phyloP scores from a whole-genome alignment of 1,139 yeast species.

The Taphrina confusa region DNA sequence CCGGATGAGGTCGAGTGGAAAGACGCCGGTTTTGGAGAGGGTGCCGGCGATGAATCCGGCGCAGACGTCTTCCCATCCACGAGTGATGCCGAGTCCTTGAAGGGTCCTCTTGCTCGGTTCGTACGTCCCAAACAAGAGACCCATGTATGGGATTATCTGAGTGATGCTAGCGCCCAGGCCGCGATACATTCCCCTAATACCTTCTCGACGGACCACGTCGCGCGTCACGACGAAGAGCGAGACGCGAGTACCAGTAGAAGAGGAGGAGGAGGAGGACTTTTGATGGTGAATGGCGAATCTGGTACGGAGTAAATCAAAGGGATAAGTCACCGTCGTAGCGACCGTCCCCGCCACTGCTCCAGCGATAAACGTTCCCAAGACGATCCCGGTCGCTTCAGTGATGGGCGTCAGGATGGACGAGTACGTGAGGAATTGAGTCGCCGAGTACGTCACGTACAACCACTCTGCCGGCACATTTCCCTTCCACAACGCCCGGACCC shows the following conservation, averaged over 20 bases:
- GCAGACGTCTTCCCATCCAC: slow-evolving; percentile 59
- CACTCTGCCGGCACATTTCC: slow-evolving; percentile 92
- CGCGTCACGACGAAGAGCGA: slow-evolving; percentile 53
- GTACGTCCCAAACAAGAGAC: slow-evolving; percentile 36
- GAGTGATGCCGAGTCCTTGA: slow-evolving; percentile 36
- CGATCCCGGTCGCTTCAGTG: slow-evolving; percentile 44
- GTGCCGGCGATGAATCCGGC: slow-evolving; percentile 81
- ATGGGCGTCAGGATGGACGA: slow-evolving; percentile 46
- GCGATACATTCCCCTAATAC: slow-evolving; percentile 59
- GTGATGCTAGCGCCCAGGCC: slow-evolving; percentile 66
- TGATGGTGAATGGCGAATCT: slow-evolving; percentile 59
- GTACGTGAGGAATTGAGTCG: slow-evolving; percentile 76
- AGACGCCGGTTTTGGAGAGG: slow-evolving; percentile 68
- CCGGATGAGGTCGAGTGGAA: slow-evolving; percentile 82
- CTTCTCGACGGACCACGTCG: slow-evolving; percentile 54
- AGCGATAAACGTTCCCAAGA: slow-evolving; percentile 56
- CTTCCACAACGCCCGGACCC: slow-evolving; percentile 63
- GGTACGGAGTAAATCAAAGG: slow-evolving; percentile 83
- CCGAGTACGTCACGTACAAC: slow-evolving; percentile 82
- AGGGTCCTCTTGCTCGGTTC: slow-evolving; percentile 31
- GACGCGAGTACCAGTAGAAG: slow-evolving; percentile 48
- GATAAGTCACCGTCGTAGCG: slow-evolving; percentile 76
- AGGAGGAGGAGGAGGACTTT: too few species aligned
- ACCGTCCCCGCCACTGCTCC: slow-evolving; percentile 78
- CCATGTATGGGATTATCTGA: slow-evolving; percentile 63